Evolutionary conservation across 331 rosid species (phyloP), one percentile per base, ranked within the genome.

Genomic region (Quercus lobata): DNA sequence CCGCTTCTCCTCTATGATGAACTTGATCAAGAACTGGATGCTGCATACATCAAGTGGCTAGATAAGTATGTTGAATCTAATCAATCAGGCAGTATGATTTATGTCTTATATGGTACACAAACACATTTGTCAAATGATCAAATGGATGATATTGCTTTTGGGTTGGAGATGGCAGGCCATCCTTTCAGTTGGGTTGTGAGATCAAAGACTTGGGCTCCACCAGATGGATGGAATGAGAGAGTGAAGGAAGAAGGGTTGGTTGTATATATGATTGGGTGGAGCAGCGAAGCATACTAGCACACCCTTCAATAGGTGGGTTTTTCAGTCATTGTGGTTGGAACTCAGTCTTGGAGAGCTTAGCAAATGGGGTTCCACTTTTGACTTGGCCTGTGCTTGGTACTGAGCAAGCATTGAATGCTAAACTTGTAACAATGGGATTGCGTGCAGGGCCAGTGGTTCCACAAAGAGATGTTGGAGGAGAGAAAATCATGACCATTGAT

Each of bases 301-400:
- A 83, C 73, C 24, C 27, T 3, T 74, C 82, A 2, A 54, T 77
- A 0, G 81, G 82, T 2, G 86, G 86, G 32, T 76, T 83, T 63
- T n/a, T 86, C 69, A 83, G 84, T 22, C 86, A 83, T 5, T 83
- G 86, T 54, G 78, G 85, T 11, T 84, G 85, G 88, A 85, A 78
- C 71, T 61, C 81, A 7, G 68, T 57, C 5, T 7, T 80, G 61
- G 83, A 86, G 69, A 76, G 87, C 63, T 4, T 78, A 76, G 44
- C 72, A 16, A 46, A 34, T 41, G 84, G 78, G 17, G 76, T 86
- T 7, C 85, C 89, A 5, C 74, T 83, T 6, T 55, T 83, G 57
- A 71, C 75, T 4, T 80, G 85, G 83, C 85, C 85, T 1, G 63
- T 80, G 44, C 57, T 29, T 69, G 81, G 72, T 34, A 1, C 82